These are phyloP conservation scores for Nitzschia sp. DNA, from an alignment of 108 stramenopile species.

Conservation along the genomic window DNA sequence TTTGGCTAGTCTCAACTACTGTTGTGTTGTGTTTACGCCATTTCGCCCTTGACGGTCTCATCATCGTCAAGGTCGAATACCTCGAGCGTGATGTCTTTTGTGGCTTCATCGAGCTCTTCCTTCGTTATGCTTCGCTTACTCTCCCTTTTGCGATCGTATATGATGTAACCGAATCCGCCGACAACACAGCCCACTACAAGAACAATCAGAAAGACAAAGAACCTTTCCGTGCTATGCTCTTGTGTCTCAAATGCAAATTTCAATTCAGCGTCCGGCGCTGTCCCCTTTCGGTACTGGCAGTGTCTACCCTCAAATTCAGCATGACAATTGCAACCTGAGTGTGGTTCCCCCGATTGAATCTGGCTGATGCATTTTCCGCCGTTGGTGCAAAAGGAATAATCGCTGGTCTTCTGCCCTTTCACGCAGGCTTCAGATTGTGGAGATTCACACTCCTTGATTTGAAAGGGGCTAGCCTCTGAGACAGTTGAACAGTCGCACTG, in stretches of 20 bases:
- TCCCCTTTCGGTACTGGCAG: conserved; percentile 30
- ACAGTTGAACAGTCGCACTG: conserved; percentile 20
- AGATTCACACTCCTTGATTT: conserved; percentile 45
- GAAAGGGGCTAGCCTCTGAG: conserved; percentile 17
- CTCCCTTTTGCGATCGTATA: neutral
- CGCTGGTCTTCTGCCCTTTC: conserved; percentile 27
- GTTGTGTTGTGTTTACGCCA: neutral
- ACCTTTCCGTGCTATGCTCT: neutral
- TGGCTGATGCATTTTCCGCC: conserved; percentile 46
- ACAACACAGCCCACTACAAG: neutral
- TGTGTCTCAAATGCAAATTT: neutral
- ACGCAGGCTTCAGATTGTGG: conserved; percentile 50
- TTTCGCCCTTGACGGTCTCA: neutral
- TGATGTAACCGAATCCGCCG: neutral
- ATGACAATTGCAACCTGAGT: conserved; percentile 38
- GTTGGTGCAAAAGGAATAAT: conserved; percentile 66
- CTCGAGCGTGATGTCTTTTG: neutral
- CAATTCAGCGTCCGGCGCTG: conserved; percentile 18
- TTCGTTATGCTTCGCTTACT: neutral
- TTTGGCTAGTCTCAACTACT: too few species aligned
- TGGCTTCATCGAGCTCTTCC: neutral
- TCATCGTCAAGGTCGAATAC: neutral
- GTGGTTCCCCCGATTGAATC: conserved; percentile 31
- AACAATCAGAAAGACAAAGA: neutral
- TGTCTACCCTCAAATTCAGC: conserved; percentile 28